phyloP scores from a whole-genome alignment of 805 yeast genomes.

The Candida golubevii region DNA sequence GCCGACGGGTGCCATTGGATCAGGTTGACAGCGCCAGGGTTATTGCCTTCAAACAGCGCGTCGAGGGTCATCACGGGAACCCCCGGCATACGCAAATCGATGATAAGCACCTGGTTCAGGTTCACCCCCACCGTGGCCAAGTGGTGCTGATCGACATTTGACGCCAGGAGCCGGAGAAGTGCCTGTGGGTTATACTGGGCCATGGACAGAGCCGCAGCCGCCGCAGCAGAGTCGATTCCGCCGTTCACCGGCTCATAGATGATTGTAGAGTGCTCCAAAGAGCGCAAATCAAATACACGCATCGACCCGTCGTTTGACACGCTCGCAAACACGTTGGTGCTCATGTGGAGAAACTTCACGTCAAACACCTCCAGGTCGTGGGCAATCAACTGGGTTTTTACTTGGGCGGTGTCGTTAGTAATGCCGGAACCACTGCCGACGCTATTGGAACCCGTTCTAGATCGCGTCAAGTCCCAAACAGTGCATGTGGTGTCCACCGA shows the following conservation, averaged over 20 bases:
- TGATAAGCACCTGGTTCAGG: constrained; percentile 57
- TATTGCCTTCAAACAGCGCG: constrained; percentile 48
- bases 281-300: constrained; percentile 83
- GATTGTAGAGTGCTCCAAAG: constrained; percentile 90
- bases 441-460: constrained; percentile 14
- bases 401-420: constrained; percentile 47
- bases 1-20: constrained; percentile 82
- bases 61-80: constrained; percentile 66
- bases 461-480: constrained; percentile 73
- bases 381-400: constrained; percentile 91
- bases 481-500: constrained; percentile 97
- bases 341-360: constrained; percentile 74
- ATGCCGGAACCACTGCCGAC: too few species aligned
- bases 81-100: constrained; percentile 89
- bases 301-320: constrained; percentile 96
- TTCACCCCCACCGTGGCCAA: constrained; percentile 78
- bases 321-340: constrained; percentile 77
- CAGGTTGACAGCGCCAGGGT: constrained; percentile 62
- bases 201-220: not conserved
- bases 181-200: constrained; percentile 43
- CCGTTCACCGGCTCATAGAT: constrained; percentile 67
- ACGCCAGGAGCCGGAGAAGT: constrained; percentile 69
- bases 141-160: constrained; percentile 74
- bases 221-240: not conserved
- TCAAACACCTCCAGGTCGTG: constrained; percentile 95